Evolutionary conservation across 306 rosid genomes (phyloP).

Genomic region (Lathyrus oleraceus): DNA sequence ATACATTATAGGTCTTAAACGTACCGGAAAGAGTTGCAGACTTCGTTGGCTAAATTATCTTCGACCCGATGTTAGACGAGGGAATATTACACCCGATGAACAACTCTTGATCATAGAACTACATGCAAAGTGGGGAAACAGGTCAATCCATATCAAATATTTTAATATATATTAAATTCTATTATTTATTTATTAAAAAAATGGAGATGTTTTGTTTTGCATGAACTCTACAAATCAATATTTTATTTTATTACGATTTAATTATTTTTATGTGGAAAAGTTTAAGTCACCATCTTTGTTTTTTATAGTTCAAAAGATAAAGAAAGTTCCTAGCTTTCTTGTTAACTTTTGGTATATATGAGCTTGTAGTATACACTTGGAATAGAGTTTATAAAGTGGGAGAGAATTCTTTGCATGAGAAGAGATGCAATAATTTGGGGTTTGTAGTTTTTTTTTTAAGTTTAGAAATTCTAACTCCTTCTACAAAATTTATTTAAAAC

Average conservation of each 20-base stretch:
- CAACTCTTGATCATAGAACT: constrained; percentile 91
- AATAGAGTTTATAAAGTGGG: background rate
- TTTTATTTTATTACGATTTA: background rate
- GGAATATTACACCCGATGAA: constrained; percentile 90
- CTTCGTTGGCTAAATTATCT: constrained; percentile 97
- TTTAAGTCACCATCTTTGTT: background rate
- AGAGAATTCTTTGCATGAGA: background rate
- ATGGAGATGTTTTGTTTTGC: background rate
- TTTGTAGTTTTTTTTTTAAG: background rate
- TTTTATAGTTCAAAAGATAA: background rate
- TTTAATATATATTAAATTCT: background rate
- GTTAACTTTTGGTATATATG: background rate
- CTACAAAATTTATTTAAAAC: background rate
- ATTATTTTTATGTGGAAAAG: background rate
- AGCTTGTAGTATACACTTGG: constrained; percentile 5
- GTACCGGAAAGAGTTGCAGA: constrained; percentile 95
- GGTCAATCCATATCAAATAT: constrained; percentile 46
- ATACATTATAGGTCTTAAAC: constrained; percentile 66
- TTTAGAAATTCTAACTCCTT: background rate
- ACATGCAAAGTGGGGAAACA: constrained; percentile 98
- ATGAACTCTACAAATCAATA: background rate
- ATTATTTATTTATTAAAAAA: background rate
- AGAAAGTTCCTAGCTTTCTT: background rate
- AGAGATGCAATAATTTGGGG: background rate
- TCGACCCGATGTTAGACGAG: constrained; percentile 94